Evolutionary conservation across 768 basidiomycete genomes (phyloP).

Genomic region (Calocybe cyanea): DNA sequence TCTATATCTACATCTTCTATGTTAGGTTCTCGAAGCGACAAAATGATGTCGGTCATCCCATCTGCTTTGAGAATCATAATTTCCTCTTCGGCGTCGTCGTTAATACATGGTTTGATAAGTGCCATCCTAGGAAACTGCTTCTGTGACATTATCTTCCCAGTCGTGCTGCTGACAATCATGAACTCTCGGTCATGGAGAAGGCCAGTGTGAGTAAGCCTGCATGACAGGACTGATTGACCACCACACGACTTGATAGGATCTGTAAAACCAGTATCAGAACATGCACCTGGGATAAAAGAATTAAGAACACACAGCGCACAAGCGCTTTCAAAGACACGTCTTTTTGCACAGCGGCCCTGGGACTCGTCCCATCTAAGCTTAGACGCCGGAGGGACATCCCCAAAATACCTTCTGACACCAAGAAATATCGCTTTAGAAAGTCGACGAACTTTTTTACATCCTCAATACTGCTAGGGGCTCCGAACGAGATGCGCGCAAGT

Average conservation of each 20-base stretch:
- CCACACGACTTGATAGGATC: slow-evolving; percentile 17
- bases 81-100: neutral
- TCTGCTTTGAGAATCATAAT: slow-evolving; percentile 10
- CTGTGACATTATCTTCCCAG: slow-evolving; percentile 12
- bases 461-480: slow-evolving; percentile 9
- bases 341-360: neutral
- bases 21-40: neutral
- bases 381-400: no score
- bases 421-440: slow-evolving; percentile 10
- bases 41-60: slow-evolving; percentile 8
- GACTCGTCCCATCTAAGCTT: neutral
- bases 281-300: neutral
- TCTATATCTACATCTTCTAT: neutral
- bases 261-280: neutral
- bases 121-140: slow-evolving; percentile 15
- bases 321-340: slow-evolving; percentile 9
- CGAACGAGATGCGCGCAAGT: slow-evolving; percentile 14
- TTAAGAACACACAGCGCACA: slow-evolving; percentile 10
- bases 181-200: slow-evolving; percentile 14
- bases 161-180: slow-evolving; percentile 8
- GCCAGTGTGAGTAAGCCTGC: slow-evolving; percentile 6
- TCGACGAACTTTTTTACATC: slow-evolving; percentile 11
- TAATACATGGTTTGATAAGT: slow-evolving; percentile 12
- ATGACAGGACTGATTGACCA: slow-evolving; percentile 7
- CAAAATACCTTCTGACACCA: slow-evolving; percentile 6